These are phyloP conservation scores for Entelexis sorbosivorans DNA, from an alignment of 1,139 yeast genomes.

Conservation along the genomic window DNA sequence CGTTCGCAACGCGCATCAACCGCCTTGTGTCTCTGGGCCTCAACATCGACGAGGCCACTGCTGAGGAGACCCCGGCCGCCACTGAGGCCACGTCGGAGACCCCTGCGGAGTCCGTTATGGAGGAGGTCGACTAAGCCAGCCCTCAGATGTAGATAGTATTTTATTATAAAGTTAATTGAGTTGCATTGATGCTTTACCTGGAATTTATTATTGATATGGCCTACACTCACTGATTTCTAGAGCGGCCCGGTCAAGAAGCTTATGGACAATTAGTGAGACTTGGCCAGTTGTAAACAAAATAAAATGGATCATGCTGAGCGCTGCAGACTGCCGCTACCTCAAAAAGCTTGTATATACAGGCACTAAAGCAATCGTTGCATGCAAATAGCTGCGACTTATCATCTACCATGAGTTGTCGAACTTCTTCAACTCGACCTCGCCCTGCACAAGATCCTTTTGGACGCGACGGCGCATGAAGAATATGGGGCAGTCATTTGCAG, in stretches of 20 bases:
- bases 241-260: too few relatives aligned
- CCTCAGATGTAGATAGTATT: conserved; percentile 2
- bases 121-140: conserved; percentile 78
- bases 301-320: too few relatives aligned
- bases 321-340: too few relatives aligned
- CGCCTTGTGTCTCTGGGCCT: conserved; percentile 96
- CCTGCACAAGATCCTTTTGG: conserved; percentile 70
- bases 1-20: conserved; percentile 96
- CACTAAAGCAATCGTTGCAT: too few relatives aligned
- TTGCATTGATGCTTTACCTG: not conserved
- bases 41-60: conserved; percentile 78
- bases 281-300: too few relatives aligned
- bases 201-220: too few relatives aligned
- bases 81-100: conserved; percentile 53
- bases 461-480: conserved; percentile 95
- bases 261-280: too few relatives aligned
- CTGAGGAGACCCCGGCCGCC: conserved; percentile 40
- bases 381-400: not conserved
- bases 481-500: conserved; percentile 93
- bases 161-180: not conserved
- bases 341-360: too few relatives aligned
- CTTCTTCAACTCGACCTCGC: conserved; percentile 57
- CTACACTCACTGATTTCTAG: too few relatives aligned
- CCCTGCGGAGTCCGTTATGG: conserved; percentile 81
- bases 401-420: conserved; percentile 45